These are phyloP conservation scores for Microcera coccophila DNA, from an alignment of 2,329 filamentous ascomycete species.

Conservation along the genomic window DNA sequence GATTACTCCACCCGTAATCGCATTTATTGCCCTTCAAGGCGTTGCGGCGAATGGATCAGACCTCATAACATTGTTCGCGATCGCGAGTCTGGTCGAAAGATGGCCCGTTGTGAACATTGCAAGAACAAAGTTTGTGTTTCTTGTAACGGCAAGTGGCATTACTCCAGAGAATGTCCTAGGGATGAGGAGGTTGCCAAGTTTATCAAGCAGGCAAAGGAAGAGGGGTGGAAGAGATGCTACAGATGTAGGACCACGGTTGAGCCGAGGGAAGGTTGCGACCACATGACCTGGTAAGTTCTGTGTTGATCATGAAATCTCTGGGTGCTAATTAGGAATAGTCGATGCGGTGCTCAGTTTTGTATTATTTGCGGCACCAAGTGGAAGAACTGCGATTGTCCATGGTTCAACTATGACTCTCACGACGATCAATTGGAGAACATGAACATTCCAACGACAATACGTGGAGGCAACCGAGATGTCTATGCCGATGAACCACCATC, in stretches of 20 bases:
- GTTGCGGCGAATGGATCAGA: constrained; percentile 77
- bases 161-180: constrained; percentile 63
- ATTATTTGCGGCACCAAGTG: constrained; percentile 79
- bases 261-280: constrained; percentile 77
- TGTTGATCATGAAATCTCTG: not conserved
- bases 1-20: constrained; percentile 72
- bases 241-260: constrained; percentile 72
- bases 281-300: constrained; percentile 72
- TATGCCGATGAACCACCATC: constrained; percentile 24
- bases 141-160: constrained; percentile 75
- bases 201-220: constrained; percentile 60
- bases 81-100: constrained; percentile 55
- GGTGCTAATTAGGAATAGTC: constrained; percentile 41
- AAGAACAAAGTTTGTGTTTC: constrained; percentile 68
- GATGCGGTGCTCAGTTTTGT: constrained; percentile 80
- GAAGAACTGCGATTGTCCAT: constrained; percentile 79
- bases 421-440: constrained; percentile 54
- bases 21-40: constrained; percentile 69
- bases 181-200: constrained; percentile 63
- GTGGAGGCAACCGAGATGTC: constrained; percentile 20
- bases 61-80: constrained; percentile 62
- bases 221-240: constrained; percentile 73
- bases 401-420: constrained; percentile 62
- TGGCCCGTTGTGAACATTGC: constrained; percentile 68
- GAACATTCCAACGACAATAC: constrained; percentile 40